Evolutionary conservation across 176 grass and related monocot genomes (phyloP), one percentile per base, ranked within the genome.

Genomic region (Triticum turgidum): DNA sequence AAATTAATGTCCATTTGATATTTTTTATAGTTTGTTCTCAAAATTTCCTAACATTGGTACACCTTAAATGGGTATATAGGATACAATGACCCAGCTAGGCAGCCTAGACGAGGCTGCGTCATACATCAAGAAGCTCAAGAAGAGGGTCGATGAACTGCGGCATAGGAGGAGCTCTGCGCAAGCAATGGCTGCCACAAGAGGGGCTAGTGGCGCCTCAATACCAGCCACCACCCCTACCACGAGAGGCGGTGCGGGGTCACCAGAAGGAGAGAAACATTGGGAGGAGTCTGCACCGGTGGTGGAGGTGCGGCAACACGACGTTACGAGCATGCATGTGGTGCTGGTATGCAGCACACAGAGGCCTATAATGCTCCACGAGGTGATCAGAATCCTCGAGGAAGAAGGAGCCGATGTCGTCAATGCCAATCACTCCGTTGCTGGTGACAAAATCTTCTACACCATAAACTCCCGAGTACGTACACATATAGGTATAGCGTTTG

Each of bases 101-200:
- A 86, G 82, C 81, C 74, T 97, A 61, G 83, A 90, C 3, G 77
- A 87, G 84, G 94, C 86, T 1, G 84, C 73, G 1, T 67, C 37
- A 0, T 97, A 94, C 79, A 97, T 92, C 61, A 87, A 72, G 20
- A 80, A 74, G 38, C 92, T 97, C 37, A 83, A 87, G 80, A 76
- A 83, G 65, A 97, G 61, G 71, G 80, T 97, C 5, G 85, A 89
- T 22, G 80, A 81, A 11, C 69, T 97, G 76, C 76, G 74, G 25
- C 47, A 89, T 29, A 82, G 39, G 22, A 90, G 75, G 33, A 76
- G 42, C 34, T 85, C 77, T 5, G 63, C 64, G 32, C 56, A 13
- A 21, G 34, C 59, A 18, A 15, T 78, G 27, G 73, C 73, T 24
- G 27, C 11, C 61, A 21, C 13, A 22, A 73, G 58, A n/a, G 79